phyloP scores from a whole-genome alignment of 2,329 filamentous ascomycete genomes.

The Botrytis pseudocinerea region DNA sequence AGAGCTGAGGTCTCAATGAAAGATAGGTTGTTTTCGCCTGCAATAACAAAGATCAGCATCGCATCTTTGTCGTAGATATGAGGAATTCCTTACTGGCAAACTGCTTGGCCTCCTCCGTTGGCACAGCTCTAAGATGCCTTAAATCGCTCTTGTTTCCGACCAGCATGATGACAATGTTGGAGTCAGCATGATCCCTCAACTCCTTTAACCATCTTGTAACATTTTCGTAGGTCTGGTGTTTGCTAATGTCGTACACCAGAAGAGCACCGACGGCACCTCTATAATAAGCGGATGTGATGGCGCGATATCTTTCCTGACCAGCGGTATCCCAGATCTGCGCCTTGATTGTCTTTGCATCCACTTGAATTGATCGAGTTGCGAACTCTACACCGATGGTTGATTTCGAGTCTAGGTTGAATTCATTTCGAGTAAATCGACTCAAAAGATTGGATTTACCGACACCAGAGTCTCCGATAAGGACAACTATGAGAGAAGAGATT shows the following conservation, averaged over 20 bases:
- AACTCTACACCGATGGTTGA: conserved; percentile 99
- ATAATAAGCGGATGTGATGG: conserved; percentile 99
- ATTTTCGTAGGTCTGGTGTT: conserved; percentile 99
- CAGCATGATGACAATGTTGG: conserved; percentile 99
- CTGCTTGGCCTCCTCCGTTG: conserved; percentile 95
- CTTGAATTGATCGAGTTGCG: conserved; percentile 96
- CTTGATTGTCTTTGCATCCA: conserved; percentile 99
- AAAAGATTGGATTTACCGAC: conserved; percentile 99
- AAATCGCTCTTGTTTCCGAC: conserved; percentile 99
- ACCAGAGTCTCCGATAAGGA: conserved; percentile 98
- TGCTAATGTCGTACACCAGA: conserved; percentile 99
- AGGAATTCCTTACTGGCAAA: conserved; percentile 74
- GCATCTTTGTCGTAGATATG: conserved; percentile 16
- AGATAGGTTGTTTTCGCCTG: conserved; percentile 95
- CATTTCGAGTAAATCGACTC: conserved; percentile 98
- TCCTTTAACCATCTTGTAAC: conserved; percentile 99
- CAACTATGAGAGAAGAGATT: conserved; percentile 60
- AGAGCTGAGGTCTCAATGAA: conserved; percentile 99
- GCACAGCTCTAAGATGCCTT: conserved; percentile 93
- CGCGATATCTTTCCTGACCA: conserved; percentile 97
- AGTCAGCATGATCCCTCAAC: conserved; percentile 94
- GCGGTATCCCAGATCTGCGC: conserved; percentile 99
- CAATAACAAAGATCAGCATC: conserved; percentile 37
- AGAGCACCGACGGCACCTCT: conserved; percentile 95
- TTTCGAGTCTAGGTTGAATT: conserved; percentile 99